These are phyloP conservation scores for Peronosclerospora sorghi DNA, from an alignment of 352 stramenopile genomes.

Conservation along the genomic window DNA sequence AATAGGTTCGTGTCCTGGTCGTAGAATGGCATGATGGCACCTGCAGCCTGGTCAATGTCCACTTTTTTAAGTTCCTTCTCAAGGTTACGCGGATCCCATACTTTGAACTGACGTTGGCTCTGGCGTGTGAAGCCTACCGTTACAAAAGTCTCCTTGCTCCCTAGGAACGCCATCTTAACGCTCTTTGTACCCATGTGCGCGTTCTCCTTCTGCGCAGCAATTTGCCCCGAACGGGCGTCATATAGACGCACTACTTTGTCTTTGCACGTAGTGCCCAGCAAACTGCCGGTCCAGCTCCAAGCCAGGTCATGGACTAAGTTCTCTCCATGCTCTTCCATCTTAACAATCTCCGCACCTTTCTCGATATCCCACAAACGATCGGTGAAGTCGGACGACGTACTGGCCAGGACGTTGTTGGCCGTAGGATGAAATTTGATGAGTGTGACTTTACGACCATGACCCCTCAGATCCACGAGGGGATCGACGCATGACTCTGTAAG, in stretches of 20 bases:
- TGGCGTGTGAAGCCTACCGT: constrained; percentile 96
- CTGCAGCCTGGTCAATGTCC: constrained; percentile 95
- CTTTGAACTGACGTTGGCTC: constrained; percentile 90
- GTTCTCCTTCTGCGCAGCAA: constrained; percentile 70
- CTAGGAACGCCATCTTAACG: constrained; percentile 95
- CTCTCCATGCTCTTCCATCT: constrained; percentile 73
- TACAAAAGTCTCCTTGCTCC: constrained; percentile 92
- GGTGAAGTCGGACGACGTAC: constrained; percentile 91
- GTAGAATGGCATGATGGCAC: constrained; percentile 99
- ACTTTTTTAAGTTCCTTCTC: constrained; percentile 91
- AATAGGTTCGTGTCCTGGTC: constrained; percentile 96
- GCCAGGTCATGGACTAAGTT: constrained; percentile 96
- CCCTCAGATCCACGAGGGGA: constrained; percentile 91
- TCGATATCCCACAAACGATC: constrained; percentile 99
- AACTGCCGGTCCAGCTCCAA: constrained; percentile 95
- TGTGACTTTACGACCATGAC: constrained; percentile 94
- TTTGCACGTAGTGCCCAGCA: constrained; percentile 94
- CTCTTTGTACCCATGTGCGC: constrained; percentile 97
- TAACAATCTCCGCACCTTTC: constrained; percentile 85
- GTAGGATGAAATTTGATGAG: constrained; percentile 97
- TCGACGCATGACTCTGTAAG: constrained; percentile 91
- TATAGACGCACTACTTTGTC: constrained; percentile 97
- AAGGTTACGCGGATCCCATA: constrained; percentile 82
- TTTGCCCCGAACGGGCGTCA: constrained; percentile 86
- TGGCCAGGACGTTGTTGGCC: constrained; percentile 94